Evolutionary conservation across 768 basidiomycete genomes (phyloP).

Genomic region (Galerina marginata): DNA sequence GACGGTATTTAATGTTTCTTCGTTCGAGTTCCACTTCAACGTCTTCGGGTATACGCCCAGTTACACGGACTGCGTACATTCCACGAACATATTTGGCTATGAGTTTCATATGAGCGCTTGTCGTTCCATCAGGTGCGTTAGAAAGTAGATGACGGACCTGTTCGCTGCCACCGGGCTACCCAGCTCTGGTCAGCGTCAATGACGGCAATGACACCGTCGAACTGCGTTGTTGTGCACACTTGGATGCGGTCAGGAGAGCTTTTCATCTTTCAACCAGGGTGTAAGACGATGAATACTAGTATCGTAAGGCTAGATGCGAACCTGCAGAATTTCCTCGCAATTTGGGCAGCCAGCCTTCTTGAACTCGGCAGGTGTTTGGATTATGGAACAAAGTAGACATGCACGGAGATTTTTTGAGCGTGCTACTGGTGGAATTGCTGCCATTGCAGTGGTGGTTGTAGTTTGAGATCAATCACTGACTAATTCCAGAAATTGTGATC

Average conservation of each 20-base stretch:
- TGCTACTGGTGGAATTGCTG: constrained; percentile 58
- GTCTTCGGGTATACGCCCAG: constrained; percentile 84
- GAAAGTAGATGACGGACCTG: constrained; percentile 60
- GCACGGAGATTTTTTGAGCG: constrained; percentile 83
- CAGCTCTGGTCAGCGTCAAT: constrained; percentile 88
- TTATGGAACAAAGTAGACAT: constrained; percentile 91
- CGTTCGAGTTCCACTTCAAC: constrained; percentile 81
- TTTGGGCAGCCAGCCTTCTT: constrained; percentile 91
- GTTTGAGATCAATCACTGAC: constrained; percentile 1
- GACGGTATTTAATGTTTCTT: constrained; percentile 83
- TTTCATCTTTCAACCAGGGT: constrained; percentile 68
- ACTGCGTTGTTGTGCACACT: constrained; percentile 89
- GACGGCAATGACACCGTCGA: constrained; percentile 90
- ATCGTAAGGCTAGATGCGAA: constrained; percentile 29
- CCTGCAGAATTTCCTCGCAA: constrained; percentile 95
- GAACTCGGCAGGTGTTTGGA: constrained; percentile 86
- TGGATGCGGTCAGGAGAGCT: constrained; percentile 82
- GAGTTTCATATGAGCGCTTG: not conserved
- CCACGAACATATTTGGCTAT: constrained; percentile 90
- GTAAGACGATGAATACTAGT: not conserved
- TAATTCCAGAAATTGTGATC: not conserved
- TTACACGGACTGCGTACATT: constrained; percentile 92
- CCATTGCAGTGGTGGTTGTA: constrained; percentile 22
- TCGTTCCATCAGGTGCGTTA: not conserved
- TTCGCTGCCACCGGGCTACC: constrained; percentile 97